Conservation (phyloP, 2,329 filamentous ascomycete species). For the Lomentospora prolificans region DNA sequence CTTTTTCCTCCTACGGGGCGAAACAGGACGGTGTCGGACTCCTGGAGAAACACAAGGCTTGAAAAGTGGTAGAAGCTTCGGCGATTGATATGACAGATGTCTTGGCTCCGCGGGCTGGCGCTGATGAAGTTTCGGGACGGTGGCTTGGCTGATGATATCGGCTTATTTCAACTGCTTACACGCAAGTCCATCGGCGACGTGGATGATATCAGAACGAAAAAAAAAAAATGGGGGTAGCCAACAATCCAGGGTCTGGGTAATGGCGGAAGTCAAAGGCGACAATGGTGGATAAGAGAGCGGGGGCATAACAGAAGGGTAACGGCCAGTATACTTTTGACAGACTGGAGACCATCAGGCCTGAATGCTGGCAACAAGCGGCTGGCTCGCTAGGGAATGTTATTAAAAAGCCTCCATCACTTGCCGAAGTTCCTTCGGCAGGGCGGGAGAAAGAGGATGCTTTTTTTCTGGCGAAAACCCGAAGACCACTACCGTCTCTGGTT, state of each 20-base stretch:
- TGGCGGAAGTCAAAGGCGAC: too few species aligned
- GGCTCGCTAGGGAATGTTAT: not conserved
- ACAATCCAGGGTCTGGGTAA: too few species aligned
- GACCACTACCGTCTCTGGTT: not conserved
- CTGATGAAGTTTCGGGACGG: not conserved
- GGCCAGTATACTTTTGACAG: too few species aligned
- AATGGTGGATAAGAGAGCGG: too few species aligned
- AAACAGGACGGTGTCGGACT: not conserved
- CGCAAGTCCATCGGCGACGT: not conserved
- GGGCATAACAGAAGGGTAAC: too few species aligned
- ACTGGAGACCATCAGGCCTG: not conserved
- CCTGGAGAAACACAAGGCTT: not conserved
- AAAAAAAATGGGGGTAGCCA: not conserved
- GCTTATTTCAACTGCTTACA: not conserved
- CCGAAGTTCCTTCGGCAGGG: slow-evolving; percentile 1
- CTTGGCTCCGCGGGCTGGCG: not conserved
- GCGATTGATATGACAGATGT: not conserved
- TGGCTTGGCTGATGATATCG: not conserved
- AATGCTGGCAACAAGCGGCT: not conserved
- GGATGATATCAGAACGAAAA: not conserved
- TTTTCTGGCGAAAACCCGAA: not conserved
- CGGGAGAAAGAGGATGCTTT: not conserved
- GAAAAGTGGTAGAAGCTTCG: not conserved
- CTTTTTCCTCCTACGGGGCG: not conserved
- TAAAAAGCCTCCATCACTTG: not conserved